Evolutionary conservation across 169 alveolate genomes (phyloP).

Genomic region (Amoebophrya sp.): DNA sequence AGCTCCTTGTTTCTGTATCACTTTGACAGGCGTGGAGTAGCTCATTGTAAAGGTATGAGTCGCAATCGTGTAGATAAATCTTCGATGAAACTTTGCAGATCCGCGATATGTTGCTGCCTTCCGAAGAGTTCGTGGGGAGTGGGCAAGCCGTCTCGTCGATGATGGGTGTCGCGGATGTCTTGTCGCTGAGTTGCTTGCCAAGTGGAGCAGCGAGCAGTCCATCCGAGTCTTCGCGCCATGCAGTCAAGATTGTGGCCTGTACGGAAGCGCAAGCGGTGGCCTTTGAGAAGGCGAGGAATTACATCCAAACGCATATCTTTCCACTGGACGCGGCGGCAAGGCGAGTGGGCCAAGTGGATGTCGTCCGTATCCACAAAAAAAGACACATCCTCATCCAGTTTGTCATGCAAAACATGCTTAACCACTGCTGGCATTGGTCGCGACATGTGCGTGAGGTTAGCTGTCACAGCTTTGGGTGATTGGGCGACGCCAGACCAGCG

Average conservation of each 20-base stretch:
- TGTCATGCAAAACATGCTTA: too few relatives aligned
- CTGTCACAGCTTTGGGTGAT: too few relatives aligned
- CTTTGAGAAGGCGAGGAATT: neutral
- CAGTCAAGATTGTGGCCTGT: neutral
- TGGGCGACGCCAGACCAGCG: too few relatives aligned
- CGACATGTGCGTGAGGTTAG: too few relatives aligned
- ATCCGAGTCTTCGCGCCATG: too few relatives aligned
- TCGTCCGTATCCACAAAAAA: neutral
- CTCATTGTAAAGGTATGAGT: too few relatives aligned
- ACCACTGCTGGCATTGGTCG: too few relatives aligned
- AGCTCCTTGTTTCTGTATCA: too few relatives aligned
- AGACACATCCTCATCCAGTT: too few relatives aligned
- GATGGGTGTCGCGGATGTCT: conserved; percentile 7
- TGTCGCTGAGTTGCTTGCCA: neutral
- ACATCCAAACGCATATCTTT: neutral
- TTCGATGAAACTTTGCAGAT: too few relatives aligned
- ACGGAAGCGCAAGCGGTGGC: neutral
- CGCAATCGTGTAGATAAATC: too few relatives aligned
- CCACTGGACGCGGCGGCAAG: neutral
- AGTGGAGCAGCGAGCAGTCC: neutral
- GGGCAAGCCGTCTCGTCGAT: neutral
- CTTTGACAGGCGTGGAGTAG: too few relatives aligned
- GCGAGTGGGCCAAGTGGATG: neutral
- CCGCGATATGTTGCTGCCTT: neutral
- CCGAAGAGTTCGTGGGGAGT: neutral